A percentile compares a stretch with the other conserved stretches of the same genome.
Evolutionary conservation across 352 stramenopile genomes (phyloP).

Genomic region (Globisporangium paddicum): DNA sequence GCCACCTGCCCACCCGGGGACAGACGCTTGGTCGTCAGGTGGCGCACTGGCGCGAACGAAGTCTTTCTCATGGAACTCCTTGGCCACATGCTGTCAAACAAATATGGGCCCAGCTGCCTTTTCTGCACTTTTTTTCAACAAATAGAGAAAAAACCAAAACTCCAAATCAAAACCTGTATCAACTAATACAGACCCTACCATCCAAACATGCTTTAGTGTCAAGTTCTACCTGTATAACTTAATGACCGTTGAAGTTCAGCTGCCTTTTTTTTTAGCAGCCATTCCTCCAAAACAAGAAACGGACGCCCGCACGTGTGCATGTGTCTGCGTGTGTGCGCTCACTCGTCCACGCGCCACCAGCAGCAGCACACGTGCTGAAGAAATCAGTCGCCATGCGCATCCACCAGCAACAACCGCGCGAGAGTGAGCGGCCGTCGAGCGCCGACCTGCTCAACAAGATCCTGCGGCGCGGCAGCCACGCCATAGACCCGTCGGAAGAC

Average conservation of each 20-base stretch:
- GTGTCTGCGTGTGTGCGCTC: neutral
- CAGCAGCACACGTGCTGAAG: neutral
- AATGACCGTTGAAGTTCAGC: neutral
- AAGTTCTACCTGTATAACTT: too few species aligned
- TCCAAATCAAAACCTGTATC: neutral
- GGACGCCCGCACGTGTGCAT: neutral
- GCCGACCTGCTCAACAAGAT: slow-evolving; percentile 20
- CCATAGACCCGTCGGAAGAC: slow-evolving; percentile 7
- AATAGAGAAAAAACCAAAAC: neutral
- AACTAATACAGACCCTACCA: neutral
- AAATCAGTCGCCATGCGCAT: slow-evolving; percentile 12
- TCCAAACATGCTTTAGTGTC: too few species aligned
- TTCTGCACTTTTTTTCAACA: neutral
- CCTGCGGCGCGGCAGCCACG: slow-evolving; percentile 16
- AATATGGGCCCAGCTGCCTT: neutral
- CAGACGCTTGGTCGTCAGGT: too few species aligned
- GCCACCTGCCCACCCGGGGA: too few species aligned
- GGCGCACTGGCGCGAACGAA: too few species aligned
- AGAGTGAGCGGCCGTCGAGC: slow-evolving; percentile 13
- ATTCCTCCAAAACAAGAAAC: slow-evolving; percentile 10
- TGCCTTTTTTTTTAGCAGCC: neutral
- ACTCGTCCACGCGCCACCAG: neutral
- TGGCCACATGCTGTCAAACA: too few species aligned
- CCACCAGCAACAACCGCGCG: slow-evolving; percentile 7
- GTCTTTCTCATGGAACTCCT: too few species aligned